Base-by-base conservation (phyloP, 768 basidiomycete species). In the Boletus rubroflammeus region DNA sequence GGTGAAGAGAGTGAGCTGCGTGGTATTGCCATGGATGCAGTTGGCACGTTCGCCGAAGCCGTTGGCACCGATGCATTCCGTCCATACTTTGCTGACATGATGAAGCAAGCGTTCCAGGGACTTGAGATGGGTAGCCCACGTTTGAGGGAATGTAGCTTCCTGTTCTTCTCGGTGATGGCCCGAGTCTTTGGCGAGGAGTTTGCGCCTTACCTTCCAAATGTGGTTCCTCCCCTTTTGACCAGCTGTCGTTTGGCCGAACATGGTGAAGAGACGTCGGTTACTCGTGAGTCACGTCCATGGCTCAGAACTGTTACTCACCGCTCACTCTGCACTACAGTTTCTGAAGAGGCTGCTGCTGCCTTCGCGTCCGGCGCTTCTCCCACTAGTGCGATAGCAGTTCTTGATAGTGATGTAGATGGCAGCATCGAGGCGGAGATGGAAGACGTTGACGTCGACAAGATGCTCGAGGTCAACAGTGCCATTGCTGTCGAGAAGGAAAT, bases 401-500 rank as follows among this genome's bases (percentile, higher is more conserved):
- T 79, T 51, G 82, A 84, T 36, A 64, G 64, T 13, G 85, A 81
- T 58, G 72, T 66, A 13, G 81, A 85, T 60, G 79, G 80, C n/a
- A 79, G 76, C 57, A 67, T 73, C n/a, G 79, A 82, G 35, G 72
- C 80, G 52, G 87, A 90, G 56, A 72, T 85, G 53, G 90, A 92
- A 55, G 89, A 93, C 49, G 70, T 90, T 42, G 90, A 93, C 62
- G 72, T 92, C 47, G 91, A 92, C 62, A 92, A 93, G 72, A 78
- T 92, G 72, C 81, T 93, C 66, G 90, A 93, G 57, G 92, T 95
- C 57, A 96, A 94, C 76, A 92, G 89, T 62, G 95, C 94, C 21
- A 88, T 98, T 60, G 95, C 95, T 40, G 93, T 98, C 52, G 97
- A 99, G 79, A 99, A 99, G 74, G 97, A 99, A 77, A 97, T 98